Evolutionary conservation across 306 rosid species (phyloP), one percentile per base, ranked within the genome.

Genomic region (Gynostemma pentaphyllum): DNA sequence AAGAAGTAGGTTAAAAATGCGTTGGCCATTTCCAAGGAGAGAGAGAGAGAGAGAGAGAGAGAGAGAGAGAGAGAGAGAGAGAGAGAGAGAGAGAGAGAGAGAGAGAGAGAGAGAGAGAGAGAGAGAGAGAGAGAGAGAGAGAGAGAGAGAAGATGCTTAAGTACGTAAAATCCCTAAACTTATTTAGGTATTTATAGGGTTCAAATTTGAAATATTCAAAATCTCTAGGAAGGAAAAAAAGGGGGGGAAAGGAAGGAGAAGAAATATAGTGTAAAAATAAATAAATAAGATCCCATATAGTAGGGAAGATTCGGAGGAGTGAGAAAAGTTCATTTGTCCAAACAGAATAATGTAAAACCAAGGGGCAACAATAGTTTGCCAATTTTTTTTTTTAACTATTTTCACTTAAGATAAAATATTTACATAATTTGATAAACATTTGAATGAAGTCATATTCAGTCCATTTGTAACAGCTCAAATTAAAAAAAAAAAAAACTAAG

Each of bases 1-100:
- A 86, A 52, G 9, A 87, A 67, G 78, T 62, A 71, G 64, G 76
- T 65, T 57, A 52, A 72, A 36, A 49, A 46, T n/a, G 69, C 59
- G 60, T 67, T 60, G 42, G 80, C 90, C 97, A 87, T 89, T 29
- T 23, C 39, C n/a, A n/a, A n/a, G n/a, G n/a, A 16, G 26, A 44
- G 8, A 15, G 12, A 28, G 32, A 1, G 45, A 27, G 54, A 39
- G 11, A 4, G 23, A 44, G 40, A 71, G 68, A 19, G 7, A 53
- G 34, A 44, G 40, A 40, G 19, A 19, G 63, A 39, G 59, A 69
- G 28, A 50, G 12, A 55, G 12, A 5, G 41, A 8, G 26, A 44
- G 8, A 15, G 12, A 28, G 32, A 1, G 45, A 27, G 54, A 39
- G 11, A 4, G 23, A 44, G 40, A 71, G 68, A 19, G 7, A 53